Conservation (phyloP, 192 early-diverging fungal genomes). For the Backusella morwellensis region DNA sequence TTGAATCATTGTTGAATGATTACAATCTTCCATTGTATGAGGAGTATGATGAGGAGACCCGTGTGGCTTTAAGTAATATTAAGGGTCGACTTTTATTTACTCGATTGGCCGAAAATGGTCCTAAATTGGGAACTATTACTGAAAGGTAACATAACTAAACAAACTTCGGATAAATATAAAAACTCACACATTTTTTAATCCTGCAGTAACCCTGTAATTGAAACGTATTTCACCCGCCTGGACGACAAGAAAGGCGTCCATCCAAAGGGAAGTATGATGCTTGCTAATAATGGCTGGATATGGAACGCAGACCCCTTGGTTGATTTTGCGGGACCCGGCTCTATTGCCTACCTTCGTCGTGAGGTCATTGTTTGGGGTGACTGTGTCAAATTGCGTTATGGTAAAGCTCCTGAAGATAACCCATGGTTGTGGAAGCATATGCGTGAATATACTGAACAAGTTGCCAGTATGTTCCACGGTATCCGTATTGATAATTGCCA, state of each 20-base stretch:
- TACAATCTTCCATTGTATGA: conserved; percentile 86
- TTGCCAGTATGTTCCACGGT: conserved; percentile 90
- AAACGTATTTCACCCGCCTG: conserved; percentile 92
- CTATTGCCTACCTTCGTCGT: conserved; percentile 87
- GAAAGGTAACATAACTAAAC: conserved; percentile 43
- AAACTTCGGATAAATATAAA: conserved; percentile 2
- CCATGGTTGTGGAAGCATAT: conserved; percentile 98
- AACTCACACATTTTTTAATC: conserved; percentile 5
- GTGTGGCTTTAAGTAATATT: conserved; percentile 69
- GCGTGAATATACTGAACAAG: conserved; percentile 82
- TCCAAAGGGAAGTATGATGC: conserved; percentile 64
- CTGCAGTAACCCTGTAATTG: conserved; percentile 81
- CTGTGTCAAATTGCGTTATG: conserved; percentile 98
- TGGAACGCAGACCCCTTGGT: conserved; percentile 87
- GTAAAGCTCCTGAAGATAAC: conserved; percentile 74
- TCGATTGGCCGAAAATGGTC: conserved; percentile 85
- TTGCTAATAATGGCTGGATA: conserved; percentile 98
- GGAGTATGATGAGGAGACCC: conserved; percentile 78
- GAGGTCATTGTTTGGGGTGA: conserved; percentile 99
- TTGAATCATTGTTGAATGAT: conserved; percentile 73
- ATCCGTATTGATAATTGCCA: conserved; percentile 99
- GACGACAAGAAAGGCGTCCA: conserved; percentile 50
- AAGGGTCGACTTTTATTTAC: conserved; percentile 79
- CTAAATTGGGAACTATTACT: conserved; percentile 75
- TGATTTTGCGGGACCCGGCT: conserved; percentile 89